Evolutionary conservation across 441 rosid species (phyloP).

Genomic region (Arabidopsis lyrata): DNA sequence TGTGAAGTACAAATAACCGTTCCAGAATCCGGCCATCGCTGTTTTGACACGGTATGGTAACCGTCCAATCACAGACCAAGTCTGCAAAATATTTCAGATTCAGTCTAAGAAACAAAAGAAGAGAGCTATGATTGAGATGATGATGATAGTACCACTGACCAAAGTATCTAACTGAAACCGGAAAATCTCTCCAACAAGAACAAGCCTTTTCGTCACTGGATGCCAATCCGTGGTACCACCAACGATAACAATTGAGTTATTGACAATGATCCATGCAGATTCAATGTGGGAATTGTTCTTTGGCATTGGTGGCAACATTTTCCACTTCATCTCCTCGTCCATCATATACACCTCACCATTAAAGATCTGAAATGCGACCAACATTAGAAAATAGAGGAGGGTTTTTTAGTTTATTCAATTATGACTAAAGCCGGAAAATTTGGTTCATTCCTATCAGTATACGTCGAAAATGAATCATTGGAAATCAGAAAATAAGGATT

Average conservation of each 20-base stretch:
- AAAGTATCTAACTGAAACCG: conserved; percentile 65
- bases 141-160: conserved; percentile 49
- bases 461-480: background rate
- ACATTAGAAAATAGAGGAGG: background rate
- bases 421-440: background rate
- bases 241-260: conserved; percentile 71
- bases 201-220: conserved; percentile 80
- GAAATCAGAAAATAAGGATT: background rate
- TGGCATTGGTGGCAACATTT: conserved; percentile 73
- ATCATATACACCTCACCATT: conserved; percentile 85
- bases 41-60: conserved; percentile 88
- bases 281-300: conserved; percentile 89
- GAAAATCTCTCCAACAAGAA: conserved; percentile 82
- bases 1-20: conserved; percentile 85
- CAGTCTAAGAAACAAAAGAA: conserved; percentile 2
- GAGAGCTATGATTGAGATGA: background rate
- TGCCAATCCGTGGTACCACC: conserved; percentile 95
- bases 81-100: conserved; percentile 50
- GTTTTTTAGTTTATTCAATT: background rate
- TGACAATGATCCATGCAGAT: conserved; percentile 78
- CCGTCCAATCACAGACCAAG: conserved; percentile 85
- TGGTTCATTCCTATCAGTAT: background rate
- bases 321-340: conserved; percentile 82
- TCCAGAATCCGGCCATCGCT: conserved; percentile 73
- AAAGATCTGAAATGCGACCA: conserved; percentile 60